Conservation (phyloP, 2,329 filamentous ascomycete genomes). For the Fonsecaea pugnacius region DNA sequence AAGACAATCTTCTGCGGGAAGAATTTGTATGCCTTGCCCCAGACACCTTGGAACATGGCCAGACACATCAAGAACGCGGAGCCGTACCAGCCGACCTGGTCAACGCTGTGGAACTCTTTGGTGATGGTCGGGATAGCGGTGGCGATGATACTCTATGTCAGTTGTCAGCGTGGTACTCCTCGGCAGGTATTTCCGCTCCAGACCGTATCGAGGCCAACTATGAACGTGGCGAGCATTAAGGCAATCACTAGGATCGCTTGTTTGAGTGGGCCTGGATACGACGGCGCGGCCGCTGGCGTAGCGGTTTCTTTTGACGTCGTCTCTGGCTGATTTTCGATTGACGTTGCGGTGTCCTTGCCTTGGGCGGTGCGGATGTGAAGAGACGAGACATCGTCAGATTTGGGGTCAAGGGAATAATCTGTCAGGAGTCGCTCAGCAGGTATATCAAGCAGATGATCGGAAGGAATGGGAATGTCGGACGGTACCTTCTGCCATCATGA, state of each 20-base stretch:
- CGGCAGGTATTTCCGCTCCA: not conserved
- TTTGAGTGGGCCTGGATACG: slow-evolving; percentile 15
- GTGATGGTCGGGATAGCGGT: slow-evolving; percentile 44
- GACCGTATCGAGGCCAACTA: slow-evolving; percentile 29
- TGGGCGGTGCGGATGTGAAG: not conserved
- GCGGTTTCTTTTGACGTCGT: not conserved
- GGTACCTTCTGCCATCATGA: not conserved
- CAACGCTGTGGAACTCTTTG: slow-evolving; percentile 40
- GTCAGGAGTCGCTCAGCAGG: not conserved
- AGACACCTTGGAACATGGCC: slow-evolving; percentile 39
- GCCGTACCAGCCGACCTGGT: slow-evolving; percentile 44
- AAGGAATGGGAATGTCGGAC: not conserved
- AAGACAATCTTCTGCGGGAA: slow-evolving; percentile 42
- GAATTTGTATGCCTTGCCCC: slow-evolving; percentile 40
- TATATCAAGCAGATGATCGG: not conserved
- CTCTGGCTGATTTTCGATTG: not conserved
- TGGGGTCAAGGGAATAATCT: not conserved
- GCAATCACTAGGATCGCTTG: slow-evolving; percentile 27
- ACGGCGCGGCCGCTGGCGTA: not conserved
- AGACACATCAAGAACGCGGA: slow-evolving; percentile 43
- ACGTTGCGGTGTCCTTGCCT: not conserved
- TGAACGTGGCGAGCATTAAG: slow-evolving; percentile 28
- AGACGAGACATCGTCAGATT: not conserved
- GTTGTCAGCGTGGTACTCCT: not conserved
- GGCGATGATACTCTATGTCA: slow-evolving; percentile 39